A percentile compares a stretch with the other conserved stretches of the same genome.
Conservation (phyloP, 1,284 basidiomycete genomes). For the Athelia sp. region DNA sequence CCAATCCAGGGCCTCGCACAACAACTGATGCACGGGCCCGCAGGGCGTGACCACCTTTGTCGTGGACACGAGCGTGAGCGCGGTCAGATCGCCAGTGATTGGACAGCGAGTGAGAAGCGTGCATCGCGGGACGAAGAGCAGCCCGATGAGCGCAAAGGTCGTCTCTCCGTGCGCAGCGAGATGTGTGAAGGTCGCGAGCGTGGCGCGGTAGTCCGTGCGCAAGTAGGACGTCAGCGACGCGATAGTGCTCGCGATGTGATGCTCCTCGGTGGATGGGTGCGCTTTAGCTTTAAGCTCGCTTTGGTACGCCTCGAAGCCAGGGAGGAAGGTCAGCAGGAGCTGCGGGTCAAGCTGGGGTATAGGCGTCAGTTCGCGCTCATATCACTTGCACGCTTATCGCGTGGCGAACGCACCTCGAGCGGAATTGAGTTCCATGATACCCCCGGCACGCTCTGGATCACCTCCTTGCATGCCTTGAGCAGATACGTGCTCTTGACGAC, state of each 20-base stretch:
- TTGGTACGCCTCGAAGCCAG: slow-evolving; percentile 38
- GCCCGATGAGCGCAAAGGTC: slow-evolving; percentile 47
- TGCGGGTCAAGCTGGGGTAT: slow-evolving; percentile 45
- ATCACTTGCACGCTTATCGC: background rate
- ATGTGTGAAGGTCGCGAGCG: slow-evolving; percentile 37
- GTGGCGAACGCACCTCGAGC: slow-evolving; percentile 32
- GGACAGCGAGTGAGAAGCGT: slow-evolving; percentile 44
- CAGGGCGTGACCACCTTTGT: slow-evolving; percentile 27
- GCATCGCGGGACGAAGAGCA: slow-evolving; percentile 45
- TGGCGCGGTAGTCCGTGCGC: slow-evolving; percentile 40
- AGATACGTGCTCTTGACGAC: slow-evolving; percentile 54
- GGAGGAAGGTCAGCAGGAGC: slow-evolving; percentile 46
- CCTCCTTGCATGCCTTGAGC: slow-evolving; percentile 46
- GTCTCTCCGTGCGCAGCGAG: slow-evolving; percentile 49
- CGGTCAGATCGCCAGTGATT: slow-evolving; percentile 45
- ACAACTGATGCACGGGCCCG: slow-evolving; percentile 32
- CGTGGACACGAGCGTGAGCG: slow-evolving; percentile 37
- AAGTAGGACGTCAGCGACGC: slow-evolving; percentile 42
- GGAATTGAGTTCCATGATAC: slow-evolving; percentile 53
- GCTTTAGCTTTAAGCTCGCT: slow-evolving; percentile 32
- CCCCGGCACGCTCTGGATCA: slow-evolving; percentile 47
- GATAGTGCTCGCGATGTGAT: slow-evolving; percentile 34
- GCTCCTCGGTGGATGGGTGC: slow-evolving; percentile 29
- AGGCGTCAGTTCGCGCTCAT: background rate
- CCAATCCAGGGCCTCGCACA: slow-evolving; percentile 41